A percentile compares a stretch with the other conserved stretches of the same genome.
phyloP scores from a whole-genome alignment of 495 filamentous ascomycete genomes.

The Tuber magnatum region DNA sequence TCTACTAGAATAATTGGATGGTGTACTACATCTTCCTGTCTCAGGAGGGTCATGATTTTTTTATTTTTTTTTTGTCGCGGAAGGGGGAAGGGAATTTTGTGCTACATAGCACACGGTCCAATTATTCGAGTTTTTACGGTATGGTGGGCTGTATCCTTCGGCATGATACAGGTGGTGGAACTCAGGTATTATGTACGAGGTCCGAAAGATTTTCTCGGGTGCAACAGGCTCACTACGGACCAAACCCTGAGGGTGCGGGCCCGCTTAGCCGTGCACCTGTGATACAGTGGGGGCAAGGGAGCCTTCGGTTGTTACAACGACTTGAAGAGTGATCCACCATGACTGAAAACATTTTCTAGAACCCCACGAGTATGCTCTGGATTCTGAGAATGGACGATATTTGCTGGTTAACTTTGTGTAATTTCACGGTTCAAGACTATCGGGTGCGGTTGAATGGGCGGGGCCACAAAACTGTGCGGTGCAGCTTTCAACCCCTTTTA shows the following conservation, averaged over 20 bases:
- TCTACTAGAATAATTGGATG: too few relatives aligned
- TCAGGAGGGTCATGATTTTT: too few relatives aligned
- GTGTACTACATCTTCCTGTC: too few relatives aligned
- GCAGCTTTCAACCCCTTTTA: background rate
- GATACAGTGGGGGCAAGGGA: background rate
- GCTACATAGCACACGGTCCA: background rate
- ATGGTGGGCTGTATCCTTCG: background rate
- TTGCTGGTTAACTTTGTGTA: background rate
- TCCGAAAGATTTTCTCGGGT: background rate
- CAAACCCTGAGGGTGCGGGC: background rate
- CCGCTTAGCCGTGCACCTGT: background rate
- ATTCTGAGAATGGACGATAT: background rate
- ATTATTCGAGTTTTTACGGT: background rate
- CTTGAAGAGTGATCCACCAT: background rate
- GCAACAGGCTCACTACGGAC: background rate
- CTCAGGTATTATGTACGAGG: background rate
- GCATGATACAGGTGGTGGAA: background rate
- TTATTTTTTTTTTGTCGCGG: too few relatives aligned
- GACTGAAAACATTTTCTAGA: background rate
- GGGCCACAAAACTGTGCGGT: background rate
- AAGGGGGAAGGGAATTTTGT: too few relatives aligned
- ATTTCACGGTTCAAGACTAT: background rate
- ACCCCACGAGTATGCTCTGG: background rate
- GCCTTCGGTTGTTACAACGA: background rate
- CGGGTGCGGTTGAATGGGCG: background rate